Evolutionary conservation across 1,284 basidiomycete species (phyloP).

Genomic region (Afroboletus lepidellus): DNA sequence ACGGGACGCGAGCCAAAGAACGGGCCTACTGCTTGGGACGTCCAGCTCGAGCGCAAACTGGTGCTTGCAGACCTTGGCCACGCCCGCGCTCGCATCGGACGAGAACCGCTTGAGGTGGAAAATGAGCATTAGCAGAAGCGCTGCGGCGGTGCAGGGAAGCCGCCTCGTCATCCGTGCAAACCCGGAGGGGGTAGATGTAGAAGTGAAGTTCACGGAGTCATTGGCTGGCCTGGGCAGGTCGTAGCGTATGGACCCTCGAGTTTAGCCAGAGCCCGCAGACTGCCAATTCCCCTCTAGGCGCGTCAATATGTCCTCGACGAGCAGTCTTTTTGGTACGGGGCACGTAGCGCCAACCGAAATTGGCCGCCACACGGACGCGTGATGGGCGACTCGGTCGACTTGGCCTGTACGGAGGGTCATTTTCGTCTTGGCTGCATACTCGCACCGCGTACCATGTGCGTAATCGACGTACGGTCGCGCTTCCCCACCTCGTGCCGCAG

Average conservation of each 20-base stretch:
- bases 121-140: conserved; percentile 83
- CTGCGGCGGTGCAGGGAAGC: too few species aligned
- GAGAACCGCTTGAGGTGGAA: conserved; percentile 93
- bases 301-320: conserved; percentile 91
- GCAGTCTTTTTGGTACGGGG: conserved; percentile 82
- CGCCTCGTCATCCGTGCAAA: too few species aligned
- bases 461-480: conserved; percentile 82
- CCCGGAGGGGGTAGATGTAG: too few species aligned
- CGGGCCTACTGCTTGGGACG: conserved; percentile 60
- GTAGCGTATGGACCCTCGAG: too few species aligned
- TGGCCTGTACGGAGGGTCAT: conserved; percentile 49
- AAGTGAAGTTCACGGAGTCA: too few species aligned
- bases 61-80: conserved; percentile 84
- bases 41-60: conserved; percentile 79
- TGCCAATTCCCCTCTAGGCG: too few species aligned
- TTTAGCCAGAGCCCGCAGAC: too few species aligned
- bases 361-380: conserved; percentile 93
- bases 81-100: conserved; percentile 79
- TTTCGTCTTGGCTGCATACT: neutral
- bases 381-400: conserved; percentile 83
- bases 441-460: conserved; percentile 62
- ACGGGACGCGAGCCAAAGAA: neutral
- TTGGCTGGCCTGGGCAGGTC: too few species aligned
- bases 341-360: conserved; percentile 82
- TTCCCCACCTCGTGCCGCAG: conserved; percentile 92